These are phyloP conservation scores for Neurospora sp. DNA, from an alignment of 495 filamentous ascomycete genomes.

Conservation along the genomic window DNA sequence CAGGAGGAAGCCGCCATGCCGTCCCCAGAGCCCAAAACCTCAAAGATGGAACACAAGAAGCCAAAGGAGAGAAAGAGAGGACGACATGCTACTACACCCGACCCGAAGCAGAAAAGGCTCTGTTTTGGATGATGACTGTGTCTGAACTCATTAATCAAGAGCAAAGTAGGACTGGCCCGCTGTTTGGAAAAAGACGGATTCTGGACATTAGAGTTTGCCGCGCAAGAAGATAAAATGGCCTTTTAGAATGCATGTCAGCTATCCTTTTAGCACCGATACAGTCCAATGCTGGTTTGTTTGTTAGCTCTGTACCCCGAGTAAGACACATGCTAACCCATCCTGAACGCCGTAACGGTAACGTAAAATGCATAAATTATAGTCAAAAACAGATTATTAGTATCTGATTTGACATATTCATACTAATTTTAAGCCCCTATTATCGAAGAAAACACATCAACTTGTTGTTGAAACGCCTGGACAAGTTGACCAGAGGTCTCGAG, in stretches of 20 bases:
- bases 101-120: conserved; percentile 38
- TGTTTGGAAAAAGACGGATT: not conserved
- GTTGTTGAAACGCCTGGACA: no score
- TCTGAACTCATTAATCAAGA: not conserved
- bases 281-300: no score
- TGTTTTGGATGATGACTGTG: conserved; percentile 24
- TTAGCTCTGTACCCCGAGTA: no score
- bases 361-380: no score
- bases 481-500: no score
- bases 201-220: not conserved
- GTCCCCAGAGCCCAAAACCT: conserved; percentile 1
- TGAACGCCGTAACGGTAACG: no score
- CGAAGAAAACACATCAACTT: no score
- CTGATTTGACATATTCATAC: no score
- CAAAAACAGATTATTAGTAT: no score
- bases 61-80: conserved; percentile 28
- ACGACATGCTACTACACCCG: conserved; percentile 13
- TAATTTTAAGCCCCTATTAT: no score
- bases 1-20: conserved; percentile 34
- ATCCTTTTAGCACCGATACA: not conserved
- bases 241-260: not conserved
- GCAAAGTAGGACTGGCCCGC: not conserved
- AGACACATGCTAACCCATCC: no score
- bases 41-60: conserved; percentile 23
- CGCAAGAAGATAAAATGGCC: not conserved